These are phyloP conservation scores for Smittium culicis DNA, from an alignment of 371 early-diverging fungal species.

Conservation along the genomic window DNA sequence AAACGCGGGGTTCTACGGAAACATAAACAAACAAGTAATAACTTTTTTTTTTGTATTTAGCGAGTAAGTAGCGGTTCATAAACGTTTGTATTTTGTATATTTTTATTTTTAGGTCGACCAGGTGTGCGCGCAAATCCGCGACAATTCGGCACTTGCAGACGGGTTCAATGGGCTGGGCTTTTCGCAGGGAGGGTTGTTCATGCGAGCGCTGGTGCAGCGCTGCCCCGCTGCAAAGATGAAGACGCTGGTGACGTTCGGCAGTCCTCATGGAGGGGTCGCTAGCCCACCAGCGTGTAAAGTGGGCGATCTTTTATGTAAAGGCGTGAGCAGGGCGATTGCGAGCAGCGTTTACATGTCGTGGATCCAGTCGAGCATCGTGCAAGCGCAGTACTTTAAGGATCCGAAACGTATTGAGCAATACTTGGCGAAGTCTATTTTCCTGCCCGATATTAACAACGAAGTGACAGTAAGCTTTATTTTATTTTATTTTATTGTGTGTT, in stretches of 20 bases:
- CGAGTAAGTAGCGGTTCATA: too few relatives aligned
- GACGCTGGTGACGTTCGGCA: conserved; percentile 72
- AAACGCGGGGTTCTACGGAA: conserved; percentile 70
- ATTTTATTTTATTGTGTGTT: too few relatives aligned
- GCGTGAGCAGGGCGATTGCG: conserved; percentile 20
- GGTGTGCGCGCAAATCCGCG: conserved; percentile 43
- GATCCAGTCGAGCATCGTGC: conserved; percentile 66
- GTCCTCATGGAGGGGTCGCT: conserved; percentile 70
- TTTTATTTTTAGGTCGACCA: conserved; percentile 27
- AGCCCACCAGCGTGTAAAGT: conserved; percentile 61
- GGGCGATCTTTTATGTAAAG: conserved; percentile 19
- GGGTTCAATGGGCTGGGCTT: conserved; percentile 91
- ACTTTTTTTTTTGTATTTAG: neutral
- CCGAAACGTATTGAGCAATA: conserved; percentile 49
- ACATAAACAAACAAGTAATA: conserved; percentile 43
- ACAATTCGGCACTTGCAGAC: conserved; percentile 38
- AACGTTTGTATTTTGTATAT: neutral
- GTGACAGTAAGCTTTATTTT: neutral
- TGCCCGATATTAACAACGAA: conserved; percentile 82
- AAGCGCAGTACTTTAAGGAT: conserved; percentile 83
- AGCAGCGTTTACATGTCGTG: conserved; percentile 65
- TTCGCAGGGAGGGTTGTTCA: conserved; percentile 68
- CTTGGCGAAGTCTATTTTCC: conserved; percentile 52
- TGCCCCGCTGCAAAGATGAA: conserved; percentile 63
- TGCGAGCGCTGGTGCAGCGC: conserved; percentile 60